phyloP scores from a whole-genome alignment of 2,329 filamentous ascomycete genomes.

The Apiospora sp. region DNA sequence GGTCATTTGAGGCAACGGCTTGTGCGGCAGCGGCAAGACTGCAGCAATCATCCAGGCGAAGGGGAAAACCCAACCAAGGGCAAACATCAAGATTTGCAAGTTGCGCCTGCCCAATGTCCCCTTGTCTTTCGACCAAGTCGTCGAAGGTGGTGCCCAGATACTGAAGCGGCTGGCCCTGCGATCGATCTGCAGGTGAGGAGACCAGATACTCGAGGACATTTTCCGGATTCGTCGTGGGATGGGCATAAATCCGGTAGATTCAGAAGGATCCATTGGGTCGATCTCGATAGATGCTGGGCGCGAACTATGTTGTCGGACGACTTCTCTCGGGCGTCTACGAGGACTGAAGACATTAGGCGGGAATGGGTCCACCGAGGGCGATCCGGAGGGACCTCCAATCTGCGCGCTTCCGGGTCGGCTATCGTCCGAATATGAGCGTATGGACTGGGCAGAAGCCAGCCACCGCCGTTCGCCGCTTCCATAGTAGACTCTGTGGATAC shows the following conservation, averaged over 20 bases:
- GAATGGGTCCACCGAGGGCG: constrained; percentile 58
- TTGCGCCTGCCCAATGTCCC: constrained; percentile 72
- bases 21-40: constrained; percentile 73
- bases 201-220: constrained; percentile 72
- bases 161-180: constrained; percentile 65
- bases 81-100: constrained; percentile 77
- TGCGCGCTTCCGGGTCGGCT: constrained; percentile 54
- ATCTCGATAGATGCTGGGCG: constrained; percentile 56
- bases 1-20: constrained; percentile 58
- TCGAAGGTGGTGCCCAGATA: constrained; percentile 77
- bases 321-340: constrained; percentile 41
- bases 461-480: constrained; percentile 68
- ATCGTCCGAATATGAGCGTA: constrained; percentile 56
- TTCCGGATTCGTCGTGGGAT: constrained; percentile 48
- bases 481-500: constrained; percentile 69
- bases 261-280: constrained; percentile 27
- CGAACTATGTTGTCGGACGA: constrained; percentile 38
- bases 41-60: constrained; percentile 84
- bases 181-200: constrained; percentile 74
- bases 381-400: constrained; percentile 47
- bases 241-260: constrained; percentile 33
- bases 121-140: constrained; percentile 69
- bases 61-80: constrained; percentile 79
- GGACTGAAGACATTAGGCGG: constrained; percentile 44
- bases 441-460: constrained; percentile 57